phyloP scores from a whole-genome alignment of 768 basidiomycete species.

The Lepiota subincarnata region DNA sequence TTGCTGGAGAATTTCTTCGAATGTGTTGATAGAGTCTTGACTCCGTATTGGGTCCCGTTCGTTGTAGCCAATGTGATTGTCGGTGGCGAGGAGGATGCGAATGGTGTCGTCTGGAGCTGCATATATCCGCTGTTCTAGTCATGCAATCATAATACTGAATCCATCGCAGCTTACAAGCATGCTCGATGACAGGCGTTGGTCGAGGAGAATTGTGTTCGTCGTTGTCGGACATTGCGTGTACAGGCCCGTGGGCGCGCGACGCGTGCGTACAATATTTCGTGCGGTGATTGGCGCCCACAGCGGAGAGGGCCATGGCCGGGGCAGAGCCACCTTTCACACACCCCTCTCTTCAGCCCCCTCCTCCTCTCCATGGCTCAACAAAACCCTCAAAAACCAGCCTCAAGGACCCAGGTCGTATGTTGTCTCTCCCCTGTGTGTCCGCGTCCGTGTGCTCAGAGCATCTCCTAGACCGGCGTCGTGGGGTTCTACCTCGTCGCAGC shows the following conservation, averaged over 20 bases:
- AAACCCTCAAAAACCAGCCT: constrained; percentile 25
- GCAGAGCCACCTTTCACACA: not conserved
- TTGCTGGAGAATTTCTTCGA: constrained; percentile 88
- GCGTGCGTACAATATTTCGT: not conserved
- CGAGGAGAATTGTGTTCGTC: constrained; percentile 17
- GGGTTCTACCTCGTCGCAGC: constrained; percentile 88
- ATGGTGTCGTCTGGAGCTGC: constrained; percentile 66
- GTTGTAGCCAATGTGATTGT: constrained; percentile 93
- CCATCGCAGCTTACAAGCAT: constrained; percentile 18
- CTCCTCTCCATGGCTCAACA: constrained; percentile 7
- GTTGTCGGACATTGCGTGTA: constrained; percentile 19
- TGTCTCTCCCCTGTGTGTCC: not conserved
- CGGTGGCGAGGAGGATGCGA: constrained; percentile 85
- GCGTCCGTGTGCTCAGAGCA: not conserved
- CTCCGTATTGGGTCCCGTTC: constrained; percentile 94
- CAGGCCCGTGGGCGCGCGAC: constrained; percentile 9
- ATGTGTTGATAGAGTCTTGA: constrained; percentile 93
- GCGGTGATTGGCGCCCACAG: not conserved
- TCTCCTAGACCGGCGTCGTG: constrained; percentile 65
- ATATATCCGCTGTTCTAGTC: not conserved
- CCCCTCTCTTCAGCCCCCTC: not conserved
- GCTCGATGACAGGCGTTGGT: constrained; percentile 17
- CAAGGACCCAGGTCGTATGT: constrained; percentile 44
- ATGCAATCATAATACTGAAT: not conserved
- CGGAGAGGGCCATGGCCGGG: not conserved